phyloP scores from a whole-genome alignment of 1,284 basidiomycete genomes.

The Agroathelia rolfsii region DNA sequence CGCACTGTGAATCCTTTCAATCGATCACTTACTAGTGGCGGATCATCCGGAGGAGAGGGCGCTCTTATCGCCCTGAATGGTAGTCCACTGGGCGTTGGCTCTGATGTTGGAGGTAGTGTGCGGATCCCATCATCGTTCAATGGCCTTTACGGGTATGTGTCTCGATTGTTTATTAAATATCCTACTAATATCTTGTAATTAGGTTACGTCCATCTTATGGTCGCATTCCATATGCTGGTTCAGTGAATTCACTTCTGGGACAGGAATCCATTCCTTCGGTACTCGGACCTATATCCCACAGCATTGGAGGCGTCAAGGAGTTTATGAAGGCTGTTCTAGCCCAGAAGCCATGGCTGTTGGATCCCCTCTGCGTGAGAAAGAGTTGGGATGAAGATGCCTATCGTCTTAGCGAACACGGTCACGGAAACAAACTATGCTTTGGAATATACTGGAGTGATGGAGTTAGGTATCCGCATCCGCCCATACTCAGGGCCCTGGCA shows the following conservation, averaged over 20 bases:
- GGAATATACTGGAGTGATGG: slow-evolving; percentile 48
- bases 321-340: slow-evolving; percentile 43
- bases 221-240: slow-evolving; percentile 39
- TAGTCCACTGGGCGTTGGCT: slow-evolving; percentile 48
- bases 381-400: slow-evolving; percentile 38
- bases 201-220: slow-evolving; percentile 44
- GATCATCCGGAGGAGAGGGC: slow-evolving; percentile 56
- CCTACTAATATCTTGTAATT: slow-evolving; percentile 46
- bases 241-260: slow-evolving; percentile 40
- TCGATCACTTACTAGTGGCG: slow-evolving; percentile 42
- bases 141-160: background rate
- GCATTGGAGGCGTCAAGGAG: slow-evolving; percentile 40
- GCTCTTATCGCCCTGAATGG: slow-evolving; percentile 51
- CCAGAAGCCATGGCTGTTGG: slow-evolving; percentile 42
- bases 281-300: slow-evolving; percentile 42
- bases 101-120: slow-evolving; percentile 45
- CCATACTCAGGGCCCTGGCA: slow-evolving; percentile 36
- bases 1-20: slow-evolving; percentile 46
- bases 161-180: slow-evolving; percentile 33
- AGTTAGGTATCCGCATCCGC: slow-evolving; percentile 43
- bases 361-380: slow-evolving; percentile 41
- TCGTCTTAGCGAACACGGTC: slow-evolving; percentile 23
- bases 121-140: slow-evolving; percentile 18
- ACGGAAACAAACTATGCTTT: slow-evolving; percentile 37
- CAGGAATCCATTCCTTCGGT: slow-evolving; percentile 45